Conservation (phyloP, 2,329 filamentous ascomycete genomes). For the Pseudodiploospora longispora region DNA sequence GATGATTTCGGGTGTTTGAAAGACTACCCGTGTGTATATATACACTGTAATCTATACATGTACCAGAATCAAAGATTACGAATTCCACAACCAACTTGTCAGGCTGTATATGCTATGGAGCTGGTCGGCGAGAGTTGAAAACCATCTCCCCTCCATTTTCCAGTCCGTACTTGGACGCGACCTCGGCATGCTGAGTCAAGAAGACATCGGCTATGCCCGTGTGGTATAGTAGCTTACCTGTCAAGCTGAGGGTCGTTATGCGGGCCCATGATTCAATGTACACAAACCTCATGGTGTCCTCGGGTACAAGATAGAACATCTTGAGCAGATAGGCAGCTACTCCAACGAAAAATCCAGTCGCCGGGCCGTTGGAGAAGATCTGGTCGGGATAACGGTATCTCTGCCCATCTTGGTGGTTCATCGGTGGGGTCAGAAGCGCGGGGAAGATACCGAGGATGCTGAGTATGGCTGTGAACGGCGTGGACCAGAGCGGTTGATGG, state of each 20-base stretch:
- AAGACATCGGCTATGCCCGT: constrained; percentile 64
- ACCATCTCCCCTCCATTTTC: constrained; percentile 32
- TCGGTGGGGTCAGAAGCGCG: constrained; percentile 38
- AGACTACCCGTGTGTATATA: constrained; percentile 11
- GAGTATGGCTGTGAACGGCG: constrained; percentile 58
- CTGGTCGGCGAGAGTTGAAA: constrained; percentile 26
- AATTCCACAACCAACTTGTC: not conserved
- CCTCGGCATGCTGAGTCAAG: constrained; percentile 69
- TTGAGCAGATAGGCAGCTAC: constrained; percentile 41
- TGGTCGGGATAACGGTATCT: constrained; percentile 53
- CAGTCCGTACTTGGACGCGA: constrained; percentile 42
- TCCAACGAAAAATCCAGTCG: constrained; percentile 71
- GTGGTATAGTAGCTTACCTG: constrained; percentile 64
- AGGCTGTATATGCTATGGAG: constrained; percentile 1
- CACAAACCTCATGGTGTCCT: constrained; percentile 59
- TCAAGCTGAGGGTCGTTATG: constrained; percentile 73
- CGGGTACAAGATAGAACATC: constrained; percentile 34
- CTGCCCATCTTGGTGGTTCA: constrained; percentile 11
- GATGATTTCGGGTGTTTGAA: not conserved
- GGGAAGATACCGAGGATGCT: constrained; percentile 57
- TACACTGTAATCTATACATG: constrained; percentile 8
- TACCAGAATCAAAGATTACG: constrained; percentile 6
- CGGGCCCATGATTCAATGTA: constrained; percentile 93
- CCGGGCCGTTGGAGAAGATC: constrained; percentile 82
- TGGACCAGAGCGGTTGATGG: constrained; percentile 70